Conservation (phyloP, 176 grass and related monocot genomes). For the Elymus sibiricus region DNA sequence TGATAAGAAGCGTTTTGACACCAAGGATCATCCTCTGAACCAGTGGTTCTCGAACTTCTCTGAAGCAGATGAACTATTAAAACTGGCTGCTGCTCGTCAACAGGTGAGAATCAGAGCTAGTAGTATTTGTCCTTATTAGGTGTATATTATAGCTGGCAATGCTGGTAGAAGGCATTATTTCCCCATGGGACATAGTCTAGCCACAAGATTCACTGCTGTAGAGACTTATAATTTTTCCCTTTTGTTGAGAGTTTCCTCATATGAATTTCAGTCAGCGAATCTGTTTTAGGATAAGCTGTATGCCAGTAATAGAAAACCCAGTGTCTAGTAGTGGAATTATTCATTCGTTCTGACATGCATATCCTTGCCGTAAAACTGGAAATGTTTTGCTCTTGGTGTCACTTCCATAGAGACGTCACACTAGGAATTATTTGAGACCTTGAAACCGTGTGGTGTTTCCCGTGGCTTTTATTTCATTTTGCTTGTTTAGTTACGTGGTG, state of each 20-base stretch:
- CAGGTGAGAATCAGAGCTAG: conserved; percentile 50
- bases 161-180: neutral
- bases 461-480: conserved; percentile 7
- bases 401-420: neutral
- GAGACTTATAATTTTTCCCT: neutral
- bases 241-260: neutral
- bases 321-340: neutral
- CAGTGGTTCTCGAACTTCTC: conserved; percentile 94
- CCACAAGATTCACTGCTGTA: neutral
- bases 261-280: neutral
- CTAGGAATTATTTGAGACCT: neutral
- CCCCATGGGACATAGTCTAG: neutral
- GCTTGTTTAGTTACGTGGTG: neutral
- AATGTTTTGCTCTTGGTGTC: neutral
- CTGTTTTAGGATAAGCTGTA: neutral
- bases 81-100: conserved; percentile 84
- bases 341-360: neutral
- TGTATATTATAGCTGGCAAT: neutral
- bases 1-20: conserved; percentile 80
- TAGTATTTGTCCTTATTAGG: conserved; percentile 5
- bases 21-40: conserved; percentile 79
- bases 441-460: neutral
- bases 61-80: conserved; percentile 94
- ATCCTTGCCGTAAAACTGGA: neutral
- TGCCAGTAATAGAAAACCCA: neutral